Conservation (phyloP, 305 asterid genomes). For the Striga hermonthica region DNA sequence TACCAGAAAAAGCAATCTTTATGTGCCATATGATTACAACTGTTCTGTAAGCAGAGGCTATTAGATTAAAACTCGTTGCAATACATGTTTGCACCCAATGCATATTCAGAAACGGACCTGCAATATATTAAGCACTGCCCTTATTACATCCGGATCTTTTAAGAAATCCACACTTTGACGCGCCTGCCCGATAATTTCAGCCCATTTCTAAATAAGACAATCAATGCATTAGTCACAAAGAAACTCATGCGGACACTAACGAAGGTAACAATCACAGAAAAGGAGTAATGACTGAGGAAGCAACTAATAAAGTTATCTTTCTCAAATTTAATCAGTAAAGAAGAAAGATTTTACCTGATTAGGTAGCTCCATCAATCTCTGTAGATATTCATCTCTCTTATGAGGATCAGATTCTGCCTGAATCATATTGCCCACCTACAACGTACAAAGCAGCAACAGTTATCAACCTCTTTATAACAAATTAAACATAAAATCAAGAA, state of each 20-base stretch:
- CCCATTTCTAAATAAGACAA: constrained; percentile 66
- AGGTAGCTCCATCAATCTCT: constrained; percentile 85
- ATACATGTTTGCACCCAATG: background rate
- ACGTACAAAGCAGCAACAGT: constrained; percentile 16
- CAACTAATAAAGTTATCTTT: background rate
- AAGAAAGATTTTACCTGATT: constrained; percentile 54
- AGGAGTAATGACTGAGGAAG: constrained; percentile 14
- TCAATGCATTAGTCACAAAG: constrained; percentile 35
- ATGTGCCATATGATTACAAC: too few species aligned
- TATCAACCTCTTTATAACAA: constrained; percentile 7
- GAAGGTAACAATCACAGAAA: background rate
- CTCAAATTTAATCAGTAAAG: constrained; percentile 1
- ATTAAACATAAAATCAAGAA: background rate
- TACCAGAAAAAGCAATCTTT: too few species aligned
- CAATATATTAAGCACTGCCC: constrained; percentile 82
- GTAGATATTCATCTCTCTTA: constrained; percentile 71
- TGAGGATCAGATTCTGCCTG: constrained; percentile 75
- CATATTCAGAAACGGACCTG: constrained; percentile 48
- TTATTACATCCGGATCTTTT: constrained; percentile 77
- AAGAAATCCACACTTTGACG: constrained; percentile 71
- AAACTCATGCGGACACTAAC: constrained; percentile 22
- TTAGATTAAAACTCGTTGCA: too few species aligned
- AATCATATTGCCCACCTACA: constrained; percentile 80
- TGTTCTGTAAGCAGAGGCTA: too few species aligned
- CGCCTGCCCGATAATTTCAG: constrained; percentile 82